A percentile compares a stretch with the other conserved stretches of the same genome.
These are phyloP conservation scores for Mycotypha africana DNA, from an alignment of 371 early-diverging fungal genomes.

Conservation along the genomic window DNA sequence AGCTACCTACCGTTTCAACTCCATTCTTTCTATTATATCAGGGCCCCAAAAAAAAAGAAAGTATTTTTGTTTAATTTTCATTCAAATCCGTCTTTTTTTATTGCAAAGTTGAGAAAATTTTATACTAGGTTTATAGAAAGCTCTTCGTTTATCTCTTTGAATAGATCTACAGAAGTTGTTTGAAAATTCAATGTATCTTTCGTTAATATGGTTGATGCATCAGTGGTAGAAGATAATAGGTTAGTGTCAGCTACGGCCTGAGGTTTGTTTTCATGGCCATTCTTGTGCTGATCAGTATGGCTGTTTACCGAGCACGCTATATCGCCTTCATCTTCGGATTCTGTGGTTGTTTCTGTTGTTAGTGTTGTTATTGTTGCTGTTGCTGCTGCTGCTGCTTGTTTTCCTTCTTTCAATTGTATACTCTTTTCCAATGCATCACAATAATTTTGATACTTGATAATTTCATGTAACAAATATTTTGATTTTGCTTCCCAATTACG, in stretches of 20 bases:
- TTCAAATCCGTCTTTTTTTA: too few species aligned
- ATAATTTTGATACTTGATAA: conserved; percentile 83
- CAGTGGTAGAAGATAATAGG: not conserved
- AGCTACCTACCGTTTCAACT: too few species aligned
- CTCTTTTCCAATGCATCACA: conserved; percentile 63
- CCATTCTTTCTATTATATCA: too few species aligned
- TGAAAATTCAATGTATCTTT: conserved; percentile 9
- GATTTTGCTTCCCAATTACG: conserved; percentile 82
- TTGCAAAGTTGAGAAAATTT: too few species aligned
- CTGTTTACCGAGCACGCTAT: too few species aligned
- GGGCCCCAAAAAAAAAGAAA: too few species aligned
- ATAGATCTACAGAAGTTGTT: conserved; percentile 21
- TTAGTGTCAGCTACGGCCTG: not conserved
- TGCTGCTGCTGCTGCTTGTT: not conserved
- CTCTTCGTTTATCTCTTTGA: conserved; percentile 32
- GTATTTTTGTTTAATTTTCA: too few species aligned
- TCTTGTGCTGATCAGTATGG: too few species aligned
- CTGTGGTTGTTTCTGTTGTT: not conserved
- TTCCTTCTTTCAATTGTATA: too few species aligned
- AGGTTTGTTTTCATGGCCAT: not conserved
- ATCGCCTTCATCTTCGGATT: not conserved
- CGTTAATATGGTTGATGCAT: too few species aligned
- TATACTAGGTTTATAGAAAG: conserved; percentile 13
- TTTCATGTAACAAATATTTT: conserved; percentile 74
- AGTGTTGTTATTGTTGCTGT: too few species aligned